Conservation (phyloP, 306 rosid species). For the Glycine tomentella region DNA sequence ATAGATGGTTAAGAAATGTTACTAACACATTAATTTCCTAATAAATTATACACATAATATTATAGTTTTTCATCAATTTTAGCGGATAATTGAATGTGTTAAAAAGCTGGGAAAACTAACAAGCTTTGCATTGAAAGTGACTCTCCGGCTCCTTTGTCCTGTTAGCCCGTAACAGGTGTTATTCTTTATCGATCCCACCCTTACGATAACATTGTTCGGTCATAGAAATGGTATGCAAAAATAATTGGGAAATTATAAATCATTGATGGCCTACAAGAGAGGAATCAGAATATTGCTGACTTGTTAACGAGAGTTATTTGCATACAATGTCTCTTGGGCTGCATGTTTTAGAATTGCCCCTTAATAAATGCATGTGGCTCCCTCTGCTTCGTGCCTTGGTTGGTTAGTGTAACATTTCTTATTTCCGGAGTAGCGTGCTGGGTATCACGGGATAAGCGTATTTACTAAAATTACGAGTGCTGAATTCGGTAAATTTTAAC, state of each 20-base stretch:
- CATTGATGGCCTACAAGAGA: slow-evolving; percentile 17
- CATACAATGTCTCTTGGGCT: background rate
- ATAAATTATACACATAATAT: too few species aligned
- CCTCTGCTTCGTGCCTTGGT: background rate
- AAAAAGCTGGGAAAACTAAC: background rate
- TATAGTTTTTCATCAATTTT: too few species aligned
- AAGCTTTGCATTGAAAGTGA: slow-evolving; percentile 5
- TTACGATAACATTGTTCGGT: background rate
- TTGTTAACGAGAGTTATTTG: background rate
- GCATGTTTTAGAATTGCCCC: slow-evolving; percentile 11
- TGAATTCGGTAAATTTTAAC: background rate
- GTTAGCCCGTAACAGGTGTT: background rate
- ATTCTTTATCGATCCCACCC: background rate
- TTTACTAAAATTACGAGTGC: background rate
- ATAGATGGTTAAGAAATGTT: background rate
- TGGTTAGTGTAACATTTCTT: background rate
- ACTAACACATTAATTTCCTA: background rate
- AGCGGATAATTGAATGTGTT: background rate
- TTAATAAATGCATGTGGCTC: slow-evolving; percentile 28
- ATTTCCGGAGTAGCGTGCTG: background rate
- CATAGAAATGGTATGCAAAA: background rate
- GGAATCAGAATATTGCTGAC: slow-evolving; percentile 32
- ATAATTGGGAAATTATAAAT: slow-evolving; percentile 32
- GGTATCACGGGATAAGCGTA: background rate
- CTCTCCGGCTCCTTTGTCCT: background rate